phyloP scores from a whole-genome alignment of 495 filamentous ascomycete species.

The Echria macrotheca region DNA sequence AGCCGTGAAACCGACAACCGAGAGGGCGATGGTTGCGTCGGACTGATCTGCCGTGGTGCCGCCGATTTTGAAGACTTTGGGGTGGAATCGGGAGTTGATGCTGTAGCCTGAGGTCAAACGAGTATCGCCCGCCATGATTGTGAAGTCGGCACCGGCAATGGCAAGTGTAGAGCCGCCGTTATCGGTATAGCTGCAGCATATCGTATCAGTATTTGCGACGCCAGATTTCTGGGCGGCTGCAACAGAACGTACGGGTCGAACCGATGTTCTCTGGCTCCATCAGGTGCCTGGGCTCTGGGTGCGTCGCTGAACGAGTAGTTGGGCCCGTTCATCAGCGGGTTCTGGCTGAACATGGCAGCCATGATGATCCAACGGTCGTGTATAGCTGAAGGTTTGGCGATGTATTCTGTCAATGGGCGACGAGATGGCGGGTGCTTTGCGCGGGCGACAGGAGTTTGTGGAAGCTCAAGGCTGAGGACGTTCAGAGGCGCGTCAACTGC shows the following conservation, averaged over 20 bases:
- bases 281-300: constrained; percentile 37
- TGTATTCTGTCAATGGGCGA: background rate
- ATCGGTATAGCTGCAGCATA: constrained; percentile 75
- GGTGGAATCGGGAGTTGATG: constrained; percentile 91
- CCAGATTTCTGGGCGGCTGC: no score
- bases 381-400: constrained; percentile 3
- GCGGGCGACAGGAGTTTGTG: no score
- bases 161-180: constrained; percentile 96
- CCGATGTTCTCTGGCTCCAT: constrained; percentile 61
- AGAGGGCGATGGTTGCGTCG: constrained; percentile 78
- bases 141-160: constrained; percentile 88
- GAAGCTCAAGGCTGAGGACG: no score
- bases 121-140: constrained; percentile 94
- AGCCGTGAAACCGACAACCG: constrained; percentile 91
- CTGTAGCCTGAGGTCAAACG: constrained; percentile 92
- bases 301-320: constrained; percentile 54
- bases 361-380: constrained; percentile 18
- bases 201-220: background rate
- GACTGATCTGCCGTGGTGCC: constrained; percentile 78
- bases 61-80: constrained; percentile 95
- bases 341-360: constrained; percentile 56
- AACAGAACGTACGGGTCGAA: constrained; percentile 80
- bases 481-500: constrained; percentile 41
- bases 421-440: no score
- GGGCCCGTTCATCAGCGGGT: constrained; percentile 55